Conservation (phyloP, 306 rosid genomes). For the Pterocarpus santalinus region DNA sequence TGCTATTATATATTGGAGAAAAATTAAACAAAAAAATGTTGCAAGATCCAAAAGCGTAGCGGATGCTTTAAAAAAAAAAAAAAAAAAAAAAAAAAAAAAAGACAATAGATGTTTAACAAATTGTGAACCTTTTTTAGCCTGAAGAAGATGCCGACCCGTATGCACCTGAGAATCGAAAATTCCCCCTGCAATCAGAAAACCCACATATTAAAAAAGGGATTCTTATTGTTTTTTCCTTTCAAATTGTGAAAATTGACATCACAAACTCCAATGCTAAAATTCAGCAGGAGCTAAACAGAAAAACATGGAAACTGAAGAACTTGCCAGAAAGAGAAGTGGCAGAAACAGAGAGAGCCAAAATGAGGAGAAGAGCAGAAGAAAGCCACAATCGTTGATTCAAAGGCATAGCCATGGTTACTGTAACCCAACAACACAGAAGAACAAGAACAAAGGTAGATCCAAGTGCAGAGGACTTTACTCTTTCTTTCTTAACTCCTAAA, state of each 20-base stretch:
- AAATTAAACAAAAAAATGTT: not conserved
- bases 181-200: constrained; percentile 57
- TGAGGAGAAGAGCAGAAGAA: constrained; percentile 51
- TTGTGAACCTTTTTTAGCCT: constrained; percentile 74
- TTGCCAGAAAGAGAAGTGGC: constrained; percentile 70
- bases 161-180: constrained; percentile 59
- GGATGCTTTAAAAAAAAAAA: not conserved
- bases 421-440: not conserved
- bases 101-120: not conserved
- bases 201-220: constrained; percentile 8
- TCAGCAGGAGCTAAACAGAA: not conserved
- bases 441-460: constrained; percentile 34
- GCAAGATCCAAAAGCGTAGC: constrained; percentile 41
- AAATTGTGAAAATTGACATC: too few species aligned
- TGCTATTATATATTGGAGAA: not conserved
- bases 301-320: not conserved
- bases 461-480: not conserved
- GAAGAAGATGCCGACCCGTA: constrained; percentile 79
- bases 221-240: not conserved
- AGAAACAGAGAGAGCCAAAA: constrained; percentile 56
- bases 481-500: not conserved
- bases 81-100: not conserved
- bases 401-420: constrained; percentile 53
- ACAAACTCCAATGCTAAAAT: not conserved
- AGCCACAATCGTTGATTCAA: constrained; percentile 53